Percentiles rank a stretch among this genome's conserved stretches.
phyloP scores from a whole-genome alignment of 257 asterid genomes.

The Coffea eugenioides region DNA sequence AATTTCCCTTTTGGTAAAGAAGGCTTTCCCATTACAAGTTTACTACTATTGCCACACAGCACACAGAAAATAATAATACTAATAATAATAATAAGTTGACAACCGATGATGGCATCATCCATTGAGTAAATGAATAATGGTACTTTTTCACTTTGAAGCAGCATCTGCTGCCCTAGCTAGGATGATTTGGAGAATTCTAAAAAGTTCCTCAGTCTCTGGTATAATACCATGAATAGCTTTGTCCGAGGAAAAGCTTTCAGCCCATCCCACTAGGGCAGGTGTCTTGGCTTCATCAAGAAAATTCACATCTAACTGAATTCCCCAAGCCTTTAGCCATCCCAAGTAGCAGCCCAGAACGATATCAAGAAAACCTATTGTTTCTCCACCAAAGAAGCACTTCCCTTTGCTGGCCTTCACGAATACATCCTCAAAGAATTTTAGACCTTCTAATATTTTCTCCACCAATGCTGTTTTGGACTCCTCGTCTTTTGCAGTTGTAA shows the following conservation, averaged over 20 bases:
- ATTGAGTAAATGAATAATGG: not conserved
- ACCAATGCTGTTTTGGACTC: slow-evolving; percentile 16
- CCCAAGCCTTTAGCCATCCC: slow-evolving; percentile 37
- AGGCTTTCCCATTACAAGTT: too few species aligned
- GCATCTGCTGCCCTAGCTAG: not conserved
- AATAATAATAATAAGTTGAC: too few species aligned
- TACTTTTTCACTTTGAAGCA: slow-evolving; percentile 15
- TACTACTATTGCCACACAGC: too few species aligned
- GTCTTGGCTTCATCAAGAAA: slow-evolving; percentile 35
- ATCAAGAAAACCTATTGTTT: slow-evolving; percentile 41
- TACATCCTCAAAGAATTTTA: slow-evolving; percentile 37
- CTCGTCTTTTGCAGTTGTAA: slow-evolving; percentile 1
- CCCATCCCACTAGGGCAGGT: slow-evolving; percentile 38
- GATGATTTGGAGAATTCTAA: slow-evolving; percentile 7
- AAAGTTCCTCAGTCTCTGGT: slow-evolving; percentile 22
- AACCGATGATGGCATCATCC: not conserved
- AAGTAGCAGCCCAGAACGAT: slow-evolving; percentile 41
- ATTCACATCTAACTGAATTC: slow-evolving; percentile 9
- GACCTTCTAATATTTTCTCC: slow-evolving; percentile 25
- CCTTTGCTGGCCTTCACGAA: slow-evolving; percentile 36
- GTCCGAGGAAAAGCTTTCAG: slow-evolving; percentile 24
- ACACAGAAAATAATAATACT: too few species aligned
- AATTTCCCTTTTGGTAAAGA: too few species aligned
- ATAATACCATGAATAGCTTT: slow-evolving; percentile 28
- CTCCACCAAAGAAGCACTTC: slow-evolving; percentile 48